Conservation (phyloP, 129 eudicot genomes). For the Flaveria robusta region DNA sequence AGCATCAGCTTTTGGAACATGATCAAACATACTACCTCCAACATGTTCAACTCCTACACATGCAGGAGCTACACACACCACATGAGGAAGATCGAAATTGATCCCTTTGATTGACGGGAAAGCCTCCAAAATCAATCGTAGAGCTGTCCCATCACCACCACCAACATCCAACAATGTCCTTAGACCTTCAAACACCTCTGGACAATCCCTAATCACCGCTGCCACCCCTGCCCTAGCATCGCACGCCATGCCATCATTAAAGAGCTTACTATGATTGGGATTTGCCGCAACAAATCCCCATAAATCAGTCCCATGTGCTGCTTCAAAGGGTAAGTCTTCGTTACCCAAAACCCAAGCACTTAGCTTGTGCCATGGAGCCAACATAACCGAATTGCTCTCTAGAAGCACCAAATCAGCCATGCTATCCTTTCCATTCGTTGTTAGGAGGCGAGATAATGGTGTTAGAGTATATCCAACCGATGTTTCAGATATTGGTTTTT, state of each 20-base stretch:
- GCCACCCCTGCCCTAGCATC: not conserved
- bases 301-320: not conserved
- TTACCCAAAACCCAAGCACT: not conserved
- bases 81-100: not conserved
- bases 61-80: not conserved
- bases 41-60: constrained; percentile 4
- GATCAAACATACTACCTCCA: constrained; percentile 11
- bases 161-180: constrained; percentile 1
- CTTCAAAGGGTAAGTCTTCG: constrained; percentile 11
- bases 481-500: not conserved
- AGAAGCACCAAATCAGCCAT: not conserved
- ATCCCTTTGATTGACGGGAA: constrained; percentile 3
- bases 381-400: not conserved
- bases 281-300: not conserved
- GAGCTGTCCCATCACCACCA: constrained; percentile 12
- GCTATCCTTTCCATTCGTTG: constrained; percentile 1
- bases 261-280: not conserved
- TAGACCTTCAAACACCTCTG: not conserved
- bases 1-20: constrained; percentile 15
- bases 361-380: constrained; percentile 17
- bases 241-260: constrained; percentile 4
- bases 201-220: not conserved
- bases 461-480: not conserved
- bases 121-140: not conserved
- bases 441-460: constrained; percentile 1